Percentiles rank a stretch among this genome's conserved stretches.
Conservation (phyloP, 768 basidiomycete species). For the Hebeloma cylindrosporum region DNA sequence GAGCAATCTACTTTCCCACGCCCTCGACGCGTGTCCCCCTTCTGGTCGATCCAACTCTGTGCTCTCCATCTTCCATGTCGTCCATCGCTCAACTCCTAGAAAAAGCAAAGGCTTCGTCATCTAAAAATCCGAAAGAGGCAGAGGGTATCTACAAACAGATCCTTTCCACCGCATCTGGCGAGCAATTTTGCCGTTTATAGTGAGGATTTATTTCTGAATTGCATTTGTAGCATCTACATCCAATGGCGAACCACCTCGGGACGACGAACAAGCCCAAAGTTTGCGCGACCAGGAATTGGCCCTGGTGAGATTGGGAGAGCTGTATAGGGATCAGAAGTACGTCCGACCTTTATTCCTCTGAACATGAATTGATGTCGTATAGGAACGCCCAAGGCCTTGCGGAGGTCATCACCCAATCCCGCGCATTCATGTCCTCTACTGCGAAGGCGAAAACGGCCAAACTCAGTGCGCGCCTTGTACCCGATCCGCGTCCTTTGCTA, state of each 20-base stretch:
- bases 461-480: slow-evolving; percentile 58
- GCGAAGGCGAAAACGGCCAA: slow-evolving; percentile 98
- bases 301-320: slow-evolving; percentile 79
- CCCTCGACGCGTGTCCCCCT: slow-evolving; percentile 32
- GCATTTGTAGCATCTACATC: slow-evolving; percentile 33
- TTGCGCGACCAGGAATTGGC: slow-evolving; percentile 84
- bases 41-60: neutral
- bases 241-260: slow-evolving; percentile 29
- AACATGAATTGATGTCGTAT: neutral
- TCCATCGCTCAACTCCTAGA: slow-evolving; percentile 38
- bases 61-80: slow-evolving; percentile 9
- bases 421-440: slow-evolving; percentile 88
- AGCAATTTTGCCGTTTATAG: slow-evolving; percentile 12
- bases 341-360: slow-evolving; percentile 20
- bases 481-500: neutral
- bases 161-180: slow-evolving; percentile 42
- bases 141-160: slow-evolving; percentile 78
- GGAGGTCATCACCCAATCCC: slow-evolving; percentile 79
- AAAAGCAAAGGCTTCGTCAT: slow-evolving; percentile 48
- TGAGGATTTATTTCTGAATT: neutral
- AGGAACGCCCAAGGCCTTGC: slow-evolving; percentile 87
- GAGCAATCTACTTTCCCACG: slow-evolving; percentile 33
- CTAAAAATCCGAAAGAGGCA: slow-evolving; percentile 54
- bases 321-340: slow-evolving; percentile 84
- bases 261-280: slow-evolving; percentile 50